phyloP scores from a whole-genome alignment of 2,329 filamentous ascomycete species.

The Ophiocordyceps unilateralis region DNA sequence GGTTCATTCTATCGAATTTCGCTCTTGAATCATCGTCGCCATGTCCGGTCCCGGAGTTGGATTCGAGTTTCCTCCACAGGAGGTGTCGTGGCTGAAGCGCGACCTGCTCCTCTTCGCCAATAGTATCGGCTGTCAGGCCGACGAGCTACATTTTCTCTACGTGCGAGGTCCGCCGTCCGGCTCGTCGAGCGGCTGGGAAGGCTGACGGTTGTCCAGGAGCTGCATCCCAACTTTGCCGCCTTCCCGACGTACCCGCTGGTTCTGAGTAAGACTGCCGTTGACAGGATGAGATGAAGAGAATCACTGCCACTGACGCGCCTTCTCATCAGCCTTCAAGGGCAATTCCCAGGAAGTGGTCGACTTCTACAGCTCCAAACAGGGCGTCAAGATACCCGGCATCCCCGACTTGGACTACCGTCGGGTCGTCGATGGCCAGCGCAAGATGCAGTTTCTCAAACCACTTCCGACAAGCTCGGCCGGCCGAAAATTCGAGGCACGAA shows the following conservation, averaged over 20 bases:
- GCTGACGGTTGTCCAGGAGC: conserved; percentile 38
- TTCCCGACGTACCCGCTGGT: conserved; percentile 83
- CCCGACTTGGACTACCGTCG: conserved; percentile 59
- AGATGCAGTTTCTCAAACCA: conserved; percentile 58
- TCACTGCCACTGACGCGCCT: too few species aligned
- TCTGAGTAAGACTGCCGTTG: conserved; percentile 36
- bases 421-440: conserved; percentile 71
- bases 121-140: conserved; percentile 68
- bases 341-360: conserved; percentile 61
- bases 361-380: conserved; percentile 59
- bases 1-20: background rate
- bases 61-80: conserved; percentile 60
- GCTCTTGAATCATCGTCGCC: background rate
- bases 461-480: conserved; percentile 57
- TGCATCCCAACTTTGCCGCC: conserved; percentile 69
- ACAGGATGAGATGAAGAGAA: background rate
- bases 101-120: conserved; percentile 81
- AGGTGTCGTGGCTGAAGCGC: conserved; percentile 74
- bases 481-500: conserved; percentile 56
- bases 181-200: background rate
- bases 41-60: conserved; percentile 42
- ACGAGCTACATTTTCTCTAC: conserved; percentile 87
- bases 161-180: conserved; percentile 23
- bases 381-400: conserved; percentile 53
- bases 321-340: conserved; percentile 57